These are phyloP conservation scores for Pinus albicaulis DNA, from an alignment of 75 land plant species.

Conservation along the genomic window DNA sequence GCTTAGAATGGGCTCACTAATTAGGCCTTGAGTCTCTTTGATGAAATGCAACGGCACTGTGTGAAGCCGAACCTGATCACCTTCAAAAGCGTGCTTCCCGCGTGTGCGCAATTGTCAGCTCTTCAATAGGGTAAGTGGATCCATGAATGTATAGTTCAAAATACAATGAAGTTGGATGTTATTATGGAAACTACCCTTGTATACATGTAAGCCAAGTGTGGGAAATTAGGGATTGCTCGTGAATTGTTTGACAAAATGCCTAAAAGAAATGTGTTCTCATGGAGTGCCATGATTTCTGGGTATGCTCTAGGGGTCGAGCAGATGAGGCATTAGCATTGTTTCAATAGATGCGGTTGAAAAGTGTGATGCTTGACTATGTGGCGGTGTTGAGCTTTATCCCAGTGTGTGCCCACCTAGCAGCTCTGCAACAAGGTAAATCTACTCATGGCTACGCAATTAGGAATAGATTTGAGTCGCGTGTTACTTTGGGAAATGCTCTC, in stretches of 20 bases:
- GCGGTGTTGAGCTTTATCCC: slow-evolving; percentile 15
- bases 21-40: not conserved
- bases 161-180: not conserved
- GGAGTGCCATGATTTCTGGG: not conserved
- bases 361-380: not conserved
- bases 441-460: slow-evolving; percentile 5
- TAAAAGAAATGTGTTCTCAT: not conserved
- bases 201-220: not conserved
- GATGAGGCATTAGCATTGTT: not conserved
- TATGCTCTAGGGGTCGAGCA: not conserved
- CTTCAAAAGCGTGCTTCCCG: not conserved
- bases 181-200: not conserved
- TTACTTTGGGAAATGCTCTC: not conserved
- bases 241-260: not conserved
- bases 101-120: not conserved
- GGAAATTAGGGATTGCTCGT: not conserved
- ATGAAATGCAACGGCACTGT: not conserved
- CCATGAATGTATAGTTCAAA: not conserved
- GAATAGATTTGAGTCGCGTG: not conserved
- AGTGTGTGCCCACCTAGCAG: slow-evolving; percentile 10
- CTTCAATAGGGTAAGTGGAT: not conserved
- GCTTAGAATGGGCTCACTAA: not conserved
- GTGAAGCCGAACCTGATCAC: not conserved
- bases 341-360: not conserved
- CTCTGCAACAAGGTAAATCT: slow-evolving; percentile 3